phyloP scores from a whole-genome alignment of 73 alveolate genomes.

The Tetrahymena elliotti region DNA sequence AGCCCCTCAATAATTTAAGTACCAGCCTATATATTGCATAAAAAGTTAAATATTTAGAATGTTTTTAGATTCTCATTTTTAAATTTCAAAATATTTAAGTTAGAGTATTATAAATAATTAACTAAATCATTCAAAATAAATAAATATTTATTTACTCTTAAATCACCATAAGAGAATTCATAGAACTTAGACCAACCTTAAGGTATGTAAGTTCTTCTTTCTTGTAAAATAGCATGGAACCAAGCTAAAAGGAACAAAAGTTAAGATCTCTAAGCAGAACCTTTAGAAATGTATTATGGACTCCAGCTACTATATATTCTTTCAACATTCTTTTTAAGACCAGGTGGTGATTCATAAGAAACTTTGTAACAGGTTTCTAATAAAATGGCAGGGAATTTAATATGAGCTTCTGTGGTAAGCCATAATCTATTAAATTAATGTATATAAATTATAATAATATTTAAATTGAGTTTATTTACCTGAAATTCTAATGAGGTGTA shows the following conservation, averaged over 20 bases:
- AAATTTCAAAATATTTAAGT: background rate
- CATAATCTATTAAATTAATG: slow-evolving; percentile 61
- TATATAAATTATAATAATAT: background rate
- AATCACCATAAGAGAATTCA: slow-evolving; percentile 98
- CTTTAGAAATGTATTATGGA: slow-evolving; percentile 70
- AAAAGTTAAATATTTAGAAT: background rate
- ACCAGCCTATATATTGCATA: background rate
- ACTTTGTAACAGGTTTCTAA: slow-evolving; percentile 93
- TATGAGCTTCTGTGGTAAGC: slow-evolving; percentile 99
- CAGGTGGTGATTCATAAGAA: slow-evolving; percentile 99
- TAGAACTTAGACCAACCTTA: slow-evolving; percentile 99
- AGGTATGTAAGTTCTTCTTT: slow-evolving; percentile 99
- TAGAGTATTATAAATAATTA: background rate
- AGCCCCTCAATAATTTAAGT: background rate
- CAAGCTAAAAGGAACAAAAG: slow-evolving; percentile 95
- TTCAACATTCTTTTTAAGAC: slow-evolving; percentile 96
- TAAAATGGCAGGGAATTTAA: slow-evolving; percentile 97
- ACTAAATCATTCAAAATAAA: background rate
- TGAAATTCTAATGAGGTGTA: slow-evolving; percentile 92
- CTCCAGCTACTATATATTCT: slow-evolving; percentile 89
- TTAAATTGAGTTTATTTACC: background rate
- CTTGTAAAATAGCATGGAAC: slow-evolving; percentile 99
- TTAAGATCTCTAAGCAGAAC: slow-evolving; percentile 81
- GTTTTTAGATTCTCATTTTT: background rate
- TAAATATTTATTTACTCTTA: slow-evolving; percentile 76